A percentile compares a stretch with the other conserved stretches of the same genome.
These are phyloP conservation scores for Echria macrotheca DNA, from an alignment of 495 filamentous ascomycete species.

Conservation along the genomic window DNA sequence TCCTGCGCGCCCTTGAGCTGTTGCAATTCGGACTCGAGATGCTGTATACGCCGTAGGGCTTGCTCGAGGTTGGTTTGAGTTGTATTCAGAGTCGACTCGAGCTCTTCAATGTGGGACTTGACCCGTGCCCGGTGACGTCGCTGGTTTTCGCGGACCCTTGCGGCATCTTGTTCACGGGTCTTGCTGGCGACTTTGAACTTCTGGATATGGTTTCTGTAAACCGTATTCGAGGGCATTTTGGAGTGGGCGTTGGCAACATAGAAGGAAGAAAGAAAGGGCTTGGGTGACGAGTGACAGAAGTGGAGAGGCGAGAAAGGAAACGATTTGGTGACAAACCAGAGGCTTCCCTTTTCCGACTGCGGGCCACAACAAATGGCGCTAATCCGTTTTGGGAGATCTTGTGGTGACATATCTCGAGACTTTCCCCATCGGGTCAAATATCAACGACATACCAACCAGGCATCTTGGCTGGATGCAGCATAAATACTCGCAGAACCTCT, in stretches of 20 bases:
- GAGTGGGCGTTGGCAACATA: background rate
- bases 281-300: background rate
- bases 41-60: constrained; percentile 16
- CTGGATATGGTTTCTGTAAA: constrained; percentile 1
- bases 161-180: constrained; percentile 19
- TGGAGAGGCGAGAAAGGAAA: background rate
- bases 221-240: background rate
- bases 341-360: constrained; percentile 2
- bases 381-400: background rate
- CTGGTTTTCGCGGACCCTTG: constrained; percentile 26
- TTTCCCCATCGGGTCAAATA: background rate
- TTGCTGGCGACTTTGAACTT: constrained; percentile 23
- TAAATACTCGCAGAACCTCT: too few relatives aligned
- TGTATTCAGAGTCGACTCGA: constrained; percentile 15
- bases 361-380: background rate
- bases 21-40: constrained; percentile 18
- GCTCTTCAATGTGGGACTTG: constrained; percentile 20
- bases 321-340: constrained; percentile 14
- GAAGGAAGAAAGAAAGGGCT: background rate
- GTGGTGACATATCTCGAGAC: background rate
- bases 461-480: too few relatives aligned
- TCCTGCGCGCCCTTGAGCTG: too few relatives aligned
- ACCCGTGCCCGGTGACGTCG: constrained; percentile 29
- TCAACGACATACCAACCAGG: background rate
- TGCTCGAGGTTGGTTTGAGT: constrained; percentile 16